Evolutionary conservation across 306 rosid genomes (phyloP).

Genomic region (Trifolium pratense): DNA sequence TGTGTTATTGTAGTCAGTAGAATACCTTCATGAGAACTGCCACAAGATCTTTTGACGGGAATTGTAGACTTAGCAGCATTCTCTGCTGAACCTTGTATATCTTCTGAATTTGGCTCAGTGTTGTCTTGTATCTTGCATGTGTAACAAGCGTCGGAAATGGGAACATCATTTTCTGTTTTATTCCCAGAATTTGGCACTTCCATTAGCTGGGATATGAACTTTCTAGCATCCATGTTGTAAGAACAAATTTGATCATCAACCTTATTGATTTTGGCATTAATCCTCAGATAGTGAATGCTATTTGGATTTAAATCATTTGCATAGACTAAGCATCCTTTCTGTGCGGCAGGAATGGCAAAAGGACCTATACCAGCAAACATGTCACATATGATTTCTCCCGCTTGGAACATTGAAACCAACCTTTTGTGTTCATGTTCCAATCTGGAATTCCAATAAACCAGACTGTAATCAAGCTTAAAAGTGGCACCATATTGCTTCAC

Average conservation of each 20-base stretch:
- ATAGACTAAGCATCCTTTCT: constrained; percentile 83
- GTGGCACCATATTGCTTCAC: constrained; percentile 94
- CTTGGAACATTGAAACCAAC: constrained; percentile 77
- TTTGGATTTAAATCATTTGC: constrained; percentile 97
- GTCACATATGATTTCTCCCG: constrained; percentile 83
- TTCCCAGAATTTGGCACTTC: constrained; percentile 56
- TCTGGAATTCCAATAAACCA: constrained; percentile 98
- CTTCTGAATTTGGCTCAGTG: constrained; percentile 52
- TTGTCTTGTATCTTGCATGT: constrained; percentile 40
- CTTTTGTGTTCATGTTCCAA: constrained; percentile 94
- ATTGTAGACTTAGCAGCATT: constrained; percentile 50
- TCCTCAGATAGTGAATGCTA: constrained; percentile 73
- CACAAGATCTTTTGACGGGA: constrained; percentile 76
- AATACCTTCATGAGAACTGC: constrained; percentile 66
- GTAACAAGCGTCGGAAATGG: constrained; percentile 44
- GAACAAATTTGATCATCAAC: constrained; percentile 62
- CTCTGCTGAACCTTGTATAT: constrained; percentile 44
- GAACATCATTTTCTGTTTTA: constrained; percentile 41
- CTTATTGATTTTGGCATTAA: constrained; percentile 83
- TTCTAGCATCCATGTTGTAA: constrained; percentile 88
- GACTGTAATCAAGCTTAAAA: constrained; percentile 88
- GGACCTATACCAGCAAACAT: constrained; percentile 99
- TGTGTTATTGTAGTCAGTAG: constrained; percentile 26
- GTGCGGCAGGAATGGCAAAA: constrained; percentile 95
- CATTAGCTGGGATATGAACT: constrained; percentile 74